These are phyloP conservation scores for Colletotrichum navitas DNA, from an alignment of 2,329 filamentous ascomycete genomes.

Conservation along the genomic window DNA sequence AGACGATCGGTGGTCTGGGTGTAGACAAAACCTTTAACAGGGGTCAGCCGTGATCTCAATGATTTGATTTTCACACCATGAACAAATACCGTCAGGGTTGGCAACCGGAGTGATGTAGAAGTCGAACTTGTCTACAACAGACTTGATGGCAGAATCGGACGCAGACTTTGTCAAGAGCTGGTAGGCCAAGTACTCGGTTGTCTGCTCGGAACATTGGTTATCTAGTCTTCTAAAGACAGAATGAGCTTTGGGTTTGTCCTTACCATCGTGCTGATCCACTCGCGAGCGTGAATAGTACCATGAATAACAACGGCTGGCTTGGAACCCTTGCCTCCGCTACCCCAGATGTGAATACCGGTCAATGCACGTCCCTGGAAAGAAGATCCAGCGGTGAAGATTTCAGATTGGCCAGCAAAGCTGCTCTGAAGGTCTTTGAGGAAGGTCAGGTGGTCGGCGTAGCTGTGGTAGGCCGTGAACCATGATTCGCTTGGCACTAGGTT, in stretches of 20 bases:
- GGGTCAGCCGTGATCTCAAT: not conserved
- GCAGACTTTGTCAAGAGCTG: conserved; percentile 56
- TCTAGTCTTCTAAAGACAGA: accelerated
- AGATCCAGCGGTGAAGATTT: conserved; percentile 62
- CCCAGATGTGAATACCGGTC: conserved; percentile 71
- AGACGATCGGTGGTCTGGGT: conserved; percentile 60
- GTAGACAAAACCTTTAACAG: conserved; percentile 57
- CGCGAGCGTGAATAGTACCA: conserved; percentile 65
- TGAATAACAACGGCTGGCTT: conserved; percentile 67
- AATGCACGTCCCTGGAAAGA: conserved; percentile 66
- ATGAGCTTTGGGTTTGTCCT: conserved; percentile 56
- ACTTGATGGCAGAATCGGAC: conserved; percentile 52
- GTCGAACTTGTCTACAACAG: conserved; percentile 67
- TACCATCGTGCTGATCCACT: conserved; percentile 68
- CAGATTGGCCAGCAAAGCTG: conserved; percentile 58
- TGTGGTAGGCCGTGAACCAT: conserved; percentile 68
- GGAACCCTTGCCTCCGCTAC: conserved; percentile 56
- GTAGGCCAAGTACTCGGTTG: conserved; percentile 61
- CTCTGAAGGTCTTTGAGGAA: conserved; percentile 61
- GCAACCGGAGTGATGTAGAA: conserved; percentile 65
- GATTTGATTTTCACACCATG: too few species aligned
- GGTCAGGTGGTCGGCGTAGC: conserved; percentile 62
- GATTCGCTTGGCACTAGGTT: conserved; percentile 44
- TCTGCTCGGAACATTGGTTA: conserved; percentile 48
- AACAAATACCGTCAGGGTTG: conserved; percentile 58